Conservation (phyloP, 2,329 filamentous ascomycete species). For the Cryphonectria nitschkei region DNA sequence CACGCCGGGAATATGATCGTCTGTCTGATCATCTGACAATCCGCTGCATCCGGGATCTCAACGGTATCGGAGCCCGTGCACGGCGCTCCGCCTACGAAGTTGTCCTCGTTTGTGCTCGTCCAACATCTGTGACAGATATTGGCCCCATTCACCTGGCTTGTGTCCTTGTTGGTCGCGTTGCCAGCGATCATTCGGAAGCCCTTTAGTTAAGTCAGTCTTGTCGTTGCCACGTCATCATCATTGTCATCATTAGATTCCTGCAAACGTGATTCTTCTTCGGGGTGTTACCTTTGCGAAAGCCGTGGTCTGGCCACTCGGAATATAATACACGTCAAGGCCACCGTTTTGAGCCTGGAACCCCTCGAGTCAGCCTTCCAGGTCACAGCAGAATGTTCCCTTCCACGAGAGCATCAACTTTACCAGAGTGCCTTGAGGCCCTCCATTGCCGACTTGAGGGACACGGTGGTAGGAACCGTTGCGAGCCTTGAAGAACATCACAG, state of each 20-base stretch:
- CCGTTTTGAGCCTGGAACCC: conserved; percentile 39
- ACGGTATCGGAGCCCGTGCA: conserved; percentile 55
- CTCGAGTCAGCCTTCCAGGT: neutral
- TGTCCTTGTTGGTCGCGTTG: conserved; percentile 46
- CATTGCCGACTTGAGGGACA: conserved; percentile 49
- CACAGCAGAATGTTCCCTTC: neutral
- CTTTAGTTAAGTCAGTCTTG: conserved; percentile 32
- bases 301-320: conserved; percentile 46
- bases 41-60: conserved; percentile 49
- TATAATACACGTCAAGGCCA: conserved; percentile 50
- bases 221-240: no score
- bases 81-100: conserved; percentile 52
- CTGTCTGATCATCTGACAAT: conserved; percentile 57
- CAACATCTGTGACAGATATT: conserved; percentile 54
- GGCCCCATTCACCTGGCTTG: conserved; percentile 42
- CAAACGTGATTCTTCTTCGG: neutral
- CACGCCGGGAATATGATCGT: conserved; percentile 54
- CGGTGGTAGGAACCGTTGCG: conserved; percentile 49
- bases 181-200: conserved; percentile 53
- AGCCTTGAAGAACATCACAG: conserved; percentile 50
- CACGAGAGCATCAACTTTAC: conserved; percentile 31
- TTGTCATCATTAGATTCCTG: no score
- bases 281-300: conserved; percentile 45
- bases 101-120: conserved; percentile 50
- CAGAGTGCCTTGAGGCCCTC: conserved; percentile 47